A percentile compares a stretch with the other conserved stretches of the same genome.
These are phyloP conservation scores for Leptographium lundbergii DNA, from an alignment of 2,329 filamentous ascomycete genomes.

Conservation along the genomic window DNA sequence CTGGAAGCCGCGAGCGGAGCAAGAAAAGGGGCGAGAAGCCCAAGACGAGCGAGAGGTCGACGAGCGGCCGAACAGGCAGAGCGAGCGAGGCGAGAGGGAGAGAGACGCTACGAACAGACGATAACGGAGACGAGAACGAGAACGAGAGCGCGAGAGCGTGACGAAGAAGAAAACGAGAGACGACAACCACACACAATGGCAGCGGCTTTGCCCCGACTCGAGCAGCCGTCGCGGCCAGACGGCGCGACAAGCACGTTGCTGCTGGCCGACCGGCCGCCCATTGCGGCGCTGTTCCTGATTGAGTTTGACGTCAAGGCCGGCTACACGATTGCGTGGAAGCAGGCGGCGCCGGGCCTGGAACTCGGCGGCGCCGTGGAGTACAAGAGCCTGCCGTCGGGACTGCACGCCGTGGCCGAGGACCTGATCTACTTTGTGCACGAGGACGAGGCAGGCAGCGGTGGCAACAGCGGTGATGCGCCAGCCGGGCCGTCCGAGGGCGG, in stretches of 20 bases:
- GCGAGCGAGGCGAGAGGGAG: no score
- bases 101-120: no score
- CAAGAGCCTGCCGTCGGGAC: constrained; percentile 85
- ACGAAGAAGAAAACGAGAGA: background rate
- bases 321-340: constrained; percentile 85
- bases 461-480: constrained; percentile 17
- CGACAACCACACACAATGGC: background rate
- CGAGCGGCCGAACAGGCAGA: no score
- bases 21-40: background rate
- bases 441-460: constrained; percentile 17
- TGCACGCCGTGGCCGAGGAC: constrained; percentile 81
- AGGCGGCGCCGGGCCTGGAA: constrained; percentile 52
- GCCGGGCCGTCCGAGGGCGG: constrained; percentile 47
- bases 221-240: background rate
- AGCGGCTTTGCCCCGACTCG: background rate
- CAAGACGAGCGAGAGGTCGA: no score
- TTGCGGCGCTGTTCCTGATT: constrained; percentile 77
- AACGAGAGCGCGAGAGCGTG: background rate
- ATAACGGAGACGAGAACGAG: background rate
- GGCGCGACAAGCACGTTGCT: background rate
- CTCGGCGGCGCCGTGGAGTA: constrained; percentile 87
- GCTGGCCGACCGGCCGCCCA: constrained; percentile 39
- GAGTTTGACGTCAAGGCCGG: constrained; percentile 87
- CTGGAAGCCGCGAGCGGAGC: background rate
- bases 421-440: constrained; percentile 89